Percentiles rank a stretch among this genome's conserved stretches.
Evolutionary conservation across 1,139 yeast genomes (phyloP).

Genomic region (Suhomyces bokatorum): DNA sequence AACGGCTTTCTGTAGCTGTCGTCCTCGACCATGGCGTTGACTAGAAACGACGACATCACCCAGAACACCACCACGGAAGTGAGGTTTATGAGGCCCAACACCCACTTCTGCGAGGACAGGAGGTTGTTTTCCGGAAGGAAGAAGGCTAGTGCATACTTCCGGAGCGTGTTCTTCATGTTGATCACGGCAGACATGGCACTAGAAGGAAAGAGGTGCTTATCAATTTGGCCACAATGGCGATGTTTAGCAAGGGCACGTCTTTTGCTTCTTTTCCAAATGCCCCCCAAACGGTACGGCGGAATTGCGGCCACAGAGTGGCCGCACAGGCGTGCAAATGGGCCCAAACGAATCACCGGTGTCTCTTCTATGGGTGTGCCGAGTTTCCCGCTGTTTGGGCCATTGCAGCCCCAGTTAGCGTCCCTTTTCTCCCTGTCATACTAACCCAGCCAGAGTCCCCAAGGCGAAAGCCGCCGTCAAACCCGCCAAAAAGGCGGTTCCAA

Average conservation of each 20-base stretch:
- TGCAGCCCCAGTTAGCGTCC: background rate
- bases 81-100: conserved; percentile 70
- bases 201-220: conserved; percentile 1
- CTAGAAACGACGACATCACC: conserved; percentile 84
- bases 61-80: conserved; percentile 77
- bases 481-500: conserved; percentile 7
- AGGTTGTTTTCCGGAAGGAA: conserved; percentile 22
- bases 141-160: conserved; percentile 16
- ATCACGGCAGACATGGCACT: conserved; percentile 7
- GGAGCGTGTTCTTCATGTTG: conserved; percentile 7
- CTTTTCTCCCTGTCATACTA: background rate
- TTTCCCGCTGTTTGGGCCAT: background rate
- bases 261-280: conserved; percentile 8
- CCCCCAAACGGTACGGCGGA: conserved; percentile 15
- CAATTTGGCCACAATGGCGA: conserved; percentile 6
- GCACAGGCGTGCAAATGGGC: too few relatives aligned
- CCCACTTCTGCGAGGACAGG: conserved; percentile 54
- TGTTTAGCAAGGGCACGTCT: conserved; percentile 4
- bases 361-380: background rate
- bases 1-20: conserved; percentile 85
- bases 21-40: conserved; percentile 69
- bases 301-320: background rate
- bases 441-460: conserved; percentile 1
- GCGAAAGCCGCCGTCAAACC: background rate
- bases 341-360: too few relatives aligned